Conservation (phyloP, 164 flowering plant species). For the Taxillus chinensis region DNA sequence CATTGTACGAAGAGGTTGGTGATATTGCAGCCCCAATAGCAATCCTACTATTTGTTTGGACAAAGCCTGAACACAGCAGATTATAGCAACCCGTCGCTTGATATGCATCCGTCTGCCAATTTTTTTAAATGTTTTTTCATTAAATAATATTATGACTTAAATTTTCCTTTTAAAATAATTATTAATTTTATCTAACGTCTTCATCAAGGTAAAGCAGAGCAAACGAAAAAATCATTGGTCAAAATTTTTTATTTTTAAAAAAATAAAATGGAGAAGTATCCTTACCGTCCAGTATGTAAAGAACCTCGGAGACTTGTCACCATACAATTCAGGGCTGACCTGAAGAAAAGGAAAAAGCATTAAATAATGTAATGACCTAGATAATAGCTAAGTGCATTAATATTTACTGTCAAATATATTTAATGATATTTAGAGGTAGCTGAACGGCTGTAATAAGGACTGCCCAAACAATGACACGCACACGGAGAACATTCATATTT, state of each 20-base stretch:
- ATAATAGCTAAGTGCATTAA: neutral
- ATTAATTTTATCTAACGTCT: too few relatives aligned
- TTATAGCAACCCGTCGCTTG: constrained; percentile 95
- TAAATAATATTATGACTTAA: neutral
- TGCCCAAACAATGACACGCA: too few relatives aligned
- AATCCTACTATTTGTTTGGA: constrained; percentile 70
- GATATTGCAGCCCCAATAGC: constrained; percentile 97
- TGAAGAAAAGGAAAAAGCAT: constrained; percentile 17
- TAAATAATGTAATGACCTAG: too few relatives aligned
- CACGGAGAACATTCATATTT: too few relatives aligned
- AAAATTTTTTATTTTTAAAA: too few relatives aligned
- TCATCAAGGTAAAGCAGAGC: too few relatives aligned
- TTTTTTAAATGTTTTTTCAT: neutral
- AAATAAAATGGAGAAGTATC: neutral
- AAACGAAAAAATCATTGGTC: too few relatives aligned
- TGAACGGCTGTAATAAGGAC: too few relatives aligned
- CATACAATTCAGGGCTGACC: constrained; percentile 95
- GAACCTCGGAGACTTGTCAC: constrained; percentile 83
- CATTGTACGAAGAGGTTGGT: constrained; percentile 61
- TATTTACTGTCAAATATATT: neutral
- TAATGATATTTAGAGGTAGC: too few relatives aligned
- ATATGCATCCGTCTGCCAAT: constrained; percentile 74
- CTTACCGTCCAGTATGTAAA: constrained; percentile 98
- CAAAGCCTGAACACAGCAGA: constrained; percentile 91
- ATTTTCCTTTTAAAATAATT: neutral